phyloP scores from a whole-genome alignment of 2,329 filamentous ascomycete species.

The Diaporthe sp. region DNA sequence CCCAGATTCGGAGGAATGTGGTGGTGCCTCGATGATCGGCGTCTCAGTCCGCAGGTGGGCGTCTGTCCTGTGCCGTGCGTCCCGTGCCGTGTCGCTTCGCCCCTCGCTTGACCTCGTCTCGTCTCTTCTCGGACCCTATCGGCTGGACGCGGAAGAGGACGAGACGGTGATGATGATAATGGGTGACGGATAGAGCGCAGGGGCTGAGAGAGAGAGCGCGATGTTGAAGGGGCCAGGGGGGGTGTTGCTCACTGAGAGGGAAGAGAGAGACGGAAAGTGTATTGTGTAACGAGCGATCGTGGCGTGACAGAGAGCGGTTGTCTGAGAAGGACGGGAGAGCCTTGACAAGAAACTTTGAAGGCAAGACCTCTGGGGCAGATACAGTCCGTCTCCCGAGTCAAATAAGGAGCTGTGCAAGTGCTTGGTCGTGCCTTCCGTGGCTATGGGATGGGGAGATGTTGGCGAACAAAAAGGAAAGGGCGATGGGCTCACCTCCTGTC shows the following conservation, averaged over 20 bases:
- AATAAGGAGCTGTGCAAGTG: neutral
- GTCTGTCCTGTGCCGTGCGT: neutral
- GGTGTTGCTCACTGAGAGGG: neutral
- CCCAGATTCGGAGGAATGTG: slow-evolving; percentile 17
- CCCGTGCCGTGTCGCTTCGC: neutral
- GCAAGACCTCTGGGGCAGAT: neutral
- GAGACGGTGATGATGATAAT: neutral
- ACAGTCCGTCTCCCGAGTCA: neutral
- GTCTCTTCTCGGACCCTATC: neutral
- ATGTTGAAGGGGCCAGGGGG: neutral
- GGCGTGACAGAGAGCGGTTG: neutral
- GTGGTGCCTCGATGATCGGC: slow-evolving; percentile 15
- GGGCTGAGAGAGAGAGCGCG: neutral
- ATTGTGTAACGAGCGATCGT: neutral
- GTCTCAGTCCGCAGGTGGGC: neutral
- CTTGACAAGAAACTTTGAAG: neutral
- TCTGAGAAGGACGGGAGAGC: neutral
- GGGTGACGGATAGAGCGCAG: neutral
- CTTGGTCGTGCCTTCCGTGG: neutral
- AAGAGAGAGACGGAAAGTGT: neutral
- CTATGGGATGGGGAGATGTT: neutral
- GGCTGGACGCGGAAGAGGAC: neutral
- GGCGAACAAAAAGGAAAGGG: neutral
- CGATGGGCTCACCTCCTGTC: slow-evolving; percentile 8
- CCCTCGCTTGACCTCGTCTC: neutral